Evolutionary conservation across 805 yeast species (phyloP), one percentile per base, ranked within the genome.

Genomic region (Candida hungchunana): DNA sequence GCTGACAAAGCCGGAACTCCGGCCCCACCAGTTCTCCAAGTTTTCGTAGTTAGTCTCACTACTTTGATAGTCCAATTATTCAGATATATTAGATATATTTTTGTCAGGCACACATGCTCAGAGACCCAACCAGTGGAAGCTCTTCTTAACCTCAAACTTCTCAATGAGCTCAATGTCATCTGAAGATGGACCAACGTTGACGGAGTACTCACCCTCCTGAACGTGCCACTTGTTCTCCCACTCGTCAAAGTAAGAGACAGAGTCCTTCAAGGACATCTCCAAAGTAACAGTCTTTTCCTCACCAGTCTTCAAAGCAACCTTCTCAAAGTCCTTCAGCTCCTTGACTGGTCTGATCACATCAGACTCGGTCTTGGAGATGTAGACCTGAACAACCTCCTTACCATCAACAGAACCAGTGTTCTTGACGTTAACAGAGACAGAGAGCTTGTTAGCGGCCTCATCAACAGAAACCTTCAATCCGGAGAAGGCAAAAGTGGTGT

Each of bases 321-420:
- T 77, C 11, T 59, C 67, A 50, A 73, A 78, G 14, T 70, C 80
- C 55, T 74, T 77, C 53, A 79, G 63, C 49, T 79, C 83, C 57
- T 77, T 78, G 18, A 64, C 51, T 9, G 83, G 80, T 49, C 82
- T 67, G 32, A 63, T 63, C 22, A 56, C 51, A 32, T 50, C 56
- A 14, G 63, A 61, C n/a, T 52, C 47, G 23, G 51, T 51, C 31
- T 61, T 64, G 20, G 60, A 47, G 39, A 78, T 51, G 50, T 77
- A 79, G 14, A 75, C 57, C 55, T 79, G 85, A 7, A 71, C 73
- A 34, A 66, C 71, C 51, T 77, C 83, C 21, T 68, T 59, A 41
- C 83, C 84, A 16, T 56, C 67, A n/a, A 48, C 27, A 4, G 48
- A 34, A 32, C 82, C 82, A 24, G 69, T 62, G 55, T 77, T 77